Evolutionary conservation across 2,329 filamentous ascomycete genomes (phyloP).

Genomic region (Cercospora citrullina): DNA sequence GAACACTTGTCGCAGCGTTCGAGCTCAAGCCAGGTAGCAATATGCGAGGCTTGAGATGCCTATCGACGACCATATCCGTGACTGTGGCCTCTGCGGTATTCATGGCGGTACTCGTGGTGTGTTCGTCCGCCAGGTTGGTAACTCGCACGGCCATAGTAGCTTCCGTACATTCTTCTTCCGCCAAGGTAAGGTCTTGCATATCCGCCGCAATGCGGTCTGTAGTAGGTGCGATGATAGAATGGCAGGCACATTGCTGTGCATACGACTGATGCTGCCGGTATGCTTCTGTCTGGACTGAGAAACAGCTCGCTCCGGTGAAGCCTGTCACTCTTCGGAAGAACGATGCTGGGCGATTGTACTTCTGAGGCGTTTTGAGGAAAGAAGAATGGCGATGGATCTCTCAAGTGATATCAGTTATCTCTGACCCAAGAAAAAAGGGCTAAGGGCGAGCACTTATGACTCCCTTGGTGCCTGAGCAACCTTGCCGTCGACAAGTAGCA

Average conservation of each 20-base stretch:
- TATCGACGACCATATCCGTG: neutral
- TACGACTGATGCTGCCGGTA: neutral
- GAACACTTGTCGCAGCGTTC: neutral
- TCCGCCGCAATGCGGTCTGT: slow-evolving; percentile 1
- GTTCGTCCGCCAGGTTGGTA: neutral
- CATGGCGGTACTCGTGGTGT: neutral
- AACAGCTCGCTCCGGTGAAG: neutral
- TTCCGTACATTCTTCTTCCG: neutral
- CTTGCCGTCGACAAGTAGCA: neutral
- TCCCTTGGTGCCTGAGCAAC: neutral
- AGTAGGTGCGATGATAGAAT: neutral
- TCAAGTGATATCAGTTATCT: neutral
- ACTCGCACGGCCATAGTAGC: neutral
- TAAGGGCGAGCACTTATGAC: neutral
- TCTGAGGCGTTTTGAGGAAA: neutral
- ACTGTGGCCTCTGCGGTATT: neutral
- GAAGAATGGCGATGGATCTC: neutral
- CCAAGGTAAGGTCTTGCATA: neutral
- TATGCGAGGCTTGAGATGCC: neutral
- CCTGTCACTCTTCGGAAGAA: neutral
- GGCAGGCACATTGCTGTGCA: neutral
- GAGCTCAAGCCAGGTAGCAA: neutral
- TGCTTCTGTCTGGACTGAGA: neutral
- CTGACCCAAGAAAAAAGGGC: neutral
- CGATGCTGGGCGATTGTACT: neutral